Percentiles rank a stretch among this genome's conserved stretches.
phyloP scores from a whole-genome alignment of 2,329 filamentous ascomycete genomes.

The Neofusicoccum cordaticola region DNA sequence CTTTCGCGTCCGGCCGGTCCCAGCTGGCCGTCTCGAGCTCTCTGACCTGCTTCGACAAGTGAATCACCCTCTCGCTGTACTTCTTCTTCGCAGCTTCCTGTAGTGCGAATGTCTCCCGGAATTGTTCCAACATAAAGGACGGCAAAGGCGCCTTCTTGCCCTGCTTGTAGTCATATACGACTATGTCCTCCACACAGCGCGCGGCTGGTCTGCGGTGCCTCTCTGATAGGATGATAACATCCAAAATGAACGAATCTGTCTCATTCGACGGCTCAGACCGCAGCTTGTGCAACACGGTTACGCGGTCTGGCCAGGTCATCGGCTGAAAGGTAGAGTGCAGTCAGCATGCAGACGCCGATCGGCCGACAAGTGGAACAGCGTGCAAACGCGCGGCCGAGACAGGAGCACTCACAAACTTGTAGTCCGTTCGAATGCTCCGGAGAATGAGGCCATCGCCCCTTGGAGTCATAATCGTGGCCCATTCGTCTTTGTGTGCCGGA shows the following conservation, averaged over 20 bases:
- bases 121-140: slow-evolving; percentile 60
- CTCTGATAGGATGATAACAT: slow-evolving; percentile 71
- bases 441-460: slow-evolving; percentile 71
- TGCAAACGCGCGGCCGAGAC: slow-evolving; percentile 15
- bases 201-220: slow-evolving; percentile 69
- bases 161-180: slow-evolving; percentile 70
- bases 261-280: slow-evolving; percentile 48
- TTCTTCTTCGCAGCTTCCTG: slow-evolving; percentile 59
- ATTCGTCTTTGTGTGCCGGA: slow-evolving; percentile 58
- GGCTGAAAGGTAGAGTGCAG: slow-evolving; percentile 43
- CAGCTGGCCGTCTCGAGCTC: slow-evolving; percentile 70
- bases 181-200: slow-evolving; percentile 72
- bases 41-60: slow-evolving; percentile 58
- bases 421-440: slow-evolving; percentile 75
- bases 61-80: slow-evolving; percentile 54
- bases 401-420: slow-evolving; percentile 72
- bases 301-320: slow-evolving; percentile 76
- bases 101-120: slow-evolving; percentile 57
- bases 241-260: slow-evolving; percentile 57
- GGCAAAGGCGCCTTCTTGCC: slow-evolving; percentile 57
- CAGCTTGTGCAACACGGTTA: slow-evolving; percentile 82
- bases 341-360: slow-evolving; percentile 8
- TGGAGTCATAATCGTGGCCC: slow-evolving; percentile 68
- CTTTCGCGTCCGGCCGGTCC: slow-evolving; percentile 68
- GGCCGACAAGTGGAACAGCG: slow-evolving; percentile 6